Evolutionary conservation across 2,329 filamentous ascomycete species (phyloP).

Genomic region (Fusarium sp.): DNA sequence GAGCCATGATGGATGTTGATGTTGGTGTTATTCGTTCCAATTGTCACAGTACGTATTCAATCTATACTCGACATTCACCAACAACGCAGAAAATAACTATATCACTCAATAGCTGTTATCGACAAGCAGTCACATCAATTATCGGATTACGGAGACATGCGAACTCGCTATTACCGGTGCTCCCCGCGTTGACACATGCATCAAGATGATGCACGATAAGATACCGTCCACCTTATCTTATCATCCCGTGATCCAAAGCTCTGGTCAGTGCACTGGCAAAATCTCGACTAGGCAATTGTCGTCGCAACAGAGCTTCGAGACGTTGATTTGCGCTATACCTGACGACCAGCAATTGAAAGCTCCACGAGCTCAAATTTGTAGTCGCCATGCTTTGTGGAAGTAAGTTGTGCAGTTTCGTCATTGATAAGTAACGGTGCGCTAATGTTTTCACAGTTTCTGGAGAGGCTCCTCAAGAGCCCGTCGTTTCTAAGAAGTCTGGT

Average conservation of each 20-base stretch:
- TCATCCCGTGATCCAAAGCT: slow-evolving; percentile 46
- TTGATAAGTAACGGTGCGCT: slow-evolving; percentile 20
- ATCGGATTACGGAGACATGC: slow-evolving; percentile 44
- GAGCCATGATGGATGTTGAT: slow-evolving; percentile 38
- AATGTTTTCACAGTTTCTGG: slow-evolving; percentile 78
- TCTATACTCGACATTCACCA: not conserved
- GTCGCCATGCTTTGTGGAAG: slow-evolving; percentile 63
- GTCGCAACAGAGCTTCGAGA: slow-evolving; percentile 45
- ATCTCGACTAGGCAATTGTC: slow-evolving; percentile 46
- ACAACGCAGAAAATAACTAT: not conserved
- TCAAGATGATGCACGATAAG: slow-evolving; percentile 31
- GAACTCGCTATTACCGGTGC: slow-evolving; percentile 36
- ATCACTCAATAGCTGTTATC: not conserved
- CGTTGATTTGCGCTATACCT: slow-evolving; percentile 40
- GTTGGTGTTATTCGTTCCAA: not conserved
- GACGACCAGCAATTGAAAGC: slow-evolving; percentile 48
- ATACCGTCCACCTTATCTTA: slow-evolving; percentile 45
- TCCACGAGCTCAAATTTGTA: slow-evolving; percentile 42
- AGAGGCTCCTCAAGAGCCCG: slow-evolving; percentile 93
- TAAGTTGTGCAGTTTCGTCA: slow-evolving; percentile 42
- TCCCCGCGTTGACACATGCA: slow-evolving; percentile 34
- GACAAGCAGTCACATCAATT: not conserved
- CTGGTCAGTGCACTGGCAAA: slow-evolving; percentile 49
- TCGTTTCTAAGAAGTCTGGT: slow-evolving; percentile 95
- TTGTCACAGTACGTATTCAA: not conserved